Evolutionary conservation across 2,329 filamentous ascomycete genomes (phyloP).

Genomic region (Ophiocordyceps robertsii): DNA sequence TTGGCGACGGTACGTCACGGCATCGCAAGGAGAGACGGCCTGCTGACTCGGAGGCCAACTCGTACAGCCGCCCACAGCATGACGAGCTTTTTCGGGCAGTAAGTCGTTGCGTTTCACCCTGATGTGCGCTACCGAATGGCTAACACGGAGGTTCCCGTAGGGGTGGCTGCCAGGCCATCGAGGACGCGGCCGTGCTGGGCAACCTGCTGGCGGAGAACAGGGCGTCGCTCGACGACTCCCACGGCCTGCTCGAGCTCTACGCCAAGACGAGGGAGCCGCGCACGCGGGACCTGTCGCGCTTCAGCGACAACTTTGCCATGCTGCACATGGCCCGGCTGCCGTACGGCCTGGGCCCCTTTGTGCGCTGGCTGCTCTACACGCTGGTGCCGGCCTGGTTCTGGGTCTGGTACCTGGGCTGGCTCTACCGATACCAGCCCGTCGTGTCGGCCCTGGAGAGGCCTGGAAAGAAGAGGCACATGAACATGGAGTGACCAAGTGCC

Average conservation of each 20-base stretch:
- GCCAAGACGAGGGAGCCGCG: conserved; percentile 4
- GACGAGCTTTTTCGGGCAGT: conserved; percentile 9
- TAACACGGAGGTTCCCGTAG: neutral
- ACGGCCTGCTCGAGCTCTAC: conserved; percentile 3
- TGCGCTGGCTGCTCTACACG: conserved; percentile 6
- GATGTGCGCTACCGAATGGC: no score
- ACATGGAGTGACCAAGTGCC: no score
- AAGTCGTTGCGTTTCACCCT: neutral
- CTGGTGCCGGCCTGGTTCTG: conserved; percentile 5
- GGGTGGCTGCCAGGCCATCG: conserved; percentile 6
- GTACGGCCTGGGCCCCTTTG: conserved; percentile 4
- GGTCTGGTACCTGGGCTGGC: conserved; percentile 7
- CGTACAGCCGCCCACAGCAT: conserved; percentile 8
- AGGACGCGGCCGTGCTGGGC: conserved; percentile 7
- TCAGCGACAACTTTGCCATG: conserved; percentile 6
- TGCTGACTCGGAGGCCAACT: neutral
- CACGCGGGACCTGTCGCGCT: conserved; percentile 6
- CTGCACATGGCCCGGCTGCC: conserved; percentile 7
- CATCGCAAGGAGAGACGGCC: neutral
- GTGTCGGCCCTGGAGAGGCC: neutral
- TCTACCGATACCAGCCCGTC: conserved; percentile 7
- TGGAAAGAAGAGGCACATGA: neutral
- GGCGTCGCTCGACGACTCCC: conserved; percentile 1
- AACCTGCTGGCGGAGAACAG: conserved; percentile 5
- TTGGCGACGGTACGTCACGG: conserved; percentile 7